Conservation (phyloP, 495 filamentous ascomycete genomes). For the Daldinia decipiens region DNA sequence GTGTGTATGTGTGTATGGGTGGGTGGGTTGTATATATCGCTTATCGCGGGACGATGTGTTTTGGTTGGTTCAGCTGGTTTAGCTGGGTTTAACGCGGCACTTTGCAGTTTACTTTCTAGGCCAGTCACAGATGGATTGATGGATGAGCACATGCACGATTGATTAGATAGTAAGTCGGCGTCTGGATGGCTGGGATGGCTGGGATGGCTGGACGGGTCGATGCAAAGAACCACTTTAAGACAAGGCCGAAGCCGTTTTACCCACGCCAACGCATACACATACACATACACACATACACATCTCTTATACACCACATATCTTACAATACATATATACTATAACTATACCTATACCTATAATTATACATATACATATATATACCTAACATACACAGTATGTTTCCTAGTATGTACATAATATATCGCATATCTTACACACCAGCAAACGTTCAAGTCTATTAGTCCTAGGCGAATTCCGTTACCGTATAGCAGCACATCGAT, state of each 20-base stretch:
- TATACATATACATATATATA: not conserved
- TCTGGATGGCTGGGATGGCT: too few species aligned
- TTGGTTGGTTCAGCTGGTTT: slow-evolving; percentile 19
- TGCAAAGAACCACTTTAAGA: slow-evolving; percentile 43
- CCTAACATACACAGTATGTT: too few species aligned
- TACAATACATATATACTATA: not conserved
- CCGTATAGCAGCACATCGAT: slow-evolving; percentile 25
- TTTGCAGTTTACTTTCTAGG: slow-evolving; percentile 36
- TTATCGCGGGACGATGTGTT: slow-evolving; percentile 42
- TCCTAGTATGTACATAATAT: too few species aligned
- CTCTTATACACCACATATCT: not conserved
- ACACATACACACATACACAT: not conserved
- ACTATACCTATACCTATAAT: not conserved
- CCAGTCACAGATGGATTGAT: slow-evolving; percentile 32
- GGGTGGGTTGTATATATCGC: slow-evolving; percentile 30
- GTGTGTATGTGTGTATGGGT: not conserved
- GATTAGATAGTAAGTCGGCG: slow-evolving; percentile 41
- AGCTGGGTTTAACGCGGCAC: slow-evolving; percentile 14
- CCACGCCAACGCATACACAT: not conserved
- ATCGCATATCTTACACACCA: too few species aligned
- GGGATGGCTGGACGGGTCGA: too few species aligned
- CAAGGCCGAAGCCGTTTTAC: not conserved
- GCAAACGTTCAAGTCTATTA: too few species aligned
- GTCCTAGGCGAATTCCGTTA: slow-evolving; percentile 21
- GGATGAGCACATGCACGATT: slow-evolving; percentile 41